Conservation (phyloP, 75 land plant species). For the Sequoia sempervirens region DNA sequence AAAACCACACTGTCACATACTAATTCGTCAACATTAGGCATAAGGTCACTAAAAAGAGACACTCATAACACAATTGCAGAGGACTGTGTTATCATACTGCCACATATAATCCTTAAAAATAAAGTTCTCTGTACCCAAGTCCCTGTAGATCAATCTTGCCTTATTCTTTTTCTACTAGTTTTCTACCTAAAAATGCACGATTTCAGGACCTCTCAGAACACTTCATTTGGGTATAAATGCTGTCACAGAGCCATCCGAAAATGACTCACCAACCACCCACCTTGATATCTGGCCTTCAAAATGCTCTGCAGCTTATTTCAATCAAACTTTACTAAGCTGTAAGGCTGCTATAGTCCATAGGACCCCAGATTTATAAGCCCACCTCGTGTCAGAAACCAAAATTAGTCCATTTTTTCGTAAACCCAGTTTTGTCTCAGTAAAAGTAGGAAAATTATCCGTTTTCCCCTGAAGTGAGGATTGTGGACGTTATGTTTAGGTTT, state of each 20-base stretch:
- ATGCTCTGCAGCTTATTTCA: not conserved
- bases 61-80: not conserved
- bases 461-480: not conserved
- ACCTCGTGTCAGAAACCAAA: not conserved
- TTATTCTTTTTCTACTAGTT: not conserved
- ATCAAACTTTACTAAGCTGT: not conserved
- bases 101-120: not conserved
- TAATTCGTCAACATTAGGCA: not conserved
- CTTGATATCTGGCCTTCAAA: not conserved
- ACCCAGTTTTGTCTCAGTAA: not conserved
- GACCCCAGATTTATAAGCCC: slow-evolving; percentile 1
- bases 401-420: not conserved
- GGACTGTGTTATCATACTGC: not conserved
- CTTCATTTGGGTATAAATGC: not conserved
- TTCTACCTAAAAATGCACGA: not conserved
- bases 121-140: not conserved
- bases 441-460: not conserved
- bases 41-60: not conserved
- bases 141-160: not conserved
- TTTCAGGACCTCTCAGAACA: not conserved
- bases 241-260: not conserved
- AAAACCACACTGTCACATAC: not conserved
- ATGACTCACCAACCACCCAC: not conserved
- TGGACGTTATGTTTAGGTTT: not conserved
- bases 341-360: not conserved